Evolutionary conservation across 805 yeast genomes (phyloP), one percentile per base, ranked within the genome.

Genomic region (Cyberlindnera mrakii): DNA sequence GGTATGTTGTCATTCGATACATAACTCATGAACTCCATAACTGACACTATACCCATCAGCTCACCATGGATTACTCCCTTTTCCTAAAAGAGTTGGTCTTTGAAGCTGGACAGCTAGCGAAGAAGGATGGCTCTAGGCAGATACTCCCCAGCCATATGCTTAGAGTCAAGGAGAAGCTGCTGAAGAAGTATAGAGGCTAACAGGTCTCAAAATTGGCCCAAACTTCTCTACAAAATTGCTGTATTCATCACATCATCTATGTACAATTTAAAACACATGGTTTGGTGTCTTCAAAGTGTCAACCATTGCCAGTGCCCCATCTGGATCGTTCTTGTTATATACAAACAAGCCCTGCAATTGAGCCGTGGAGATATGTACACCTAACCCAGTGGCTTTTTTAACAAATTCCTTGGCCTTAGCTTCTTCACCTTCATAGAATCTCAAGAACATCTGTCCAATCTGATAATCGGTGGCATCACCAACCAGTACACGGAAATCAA

Each of bases 291-390:
- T 54, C 19, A 67, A 45, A 2, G 64, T 59, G 5, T 62, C 62
- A 13, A 85, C 74, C 80, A 82, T 84, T 13, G 66, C 66, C 23
- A 90, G 64, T 0, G 98, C 96, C 5, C 75, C 75, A 30, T 74
- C 72, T 0, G 98, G 96, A 46, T 80, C 82, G 45, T 83, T 76
- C 63, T 93, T 93, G 65, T 87, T 86, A 67, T 86, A 86, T 3
- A 93, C 96, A 69, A 93, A 93, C 40, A 93, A 71, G 0, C 99
- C 99, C 62, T 93, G 99, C 45, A 93, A 70, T 59, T 88, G 96
- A 1, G 99, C 99, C 0, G 98, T 89, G 54, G 95, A 84, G 30
- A 91, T 78, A 2, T 77, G 75, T 48, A 76, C 62, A 30, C 72
- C 71, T 49, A 84, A 61, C 6, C 66, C 69, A 27, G 59, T 56